phyloP scores from a whole-genome alignment of 2,329 filamentous ascomycete species.

The Ascochyta viciae-villosae region DNA sequence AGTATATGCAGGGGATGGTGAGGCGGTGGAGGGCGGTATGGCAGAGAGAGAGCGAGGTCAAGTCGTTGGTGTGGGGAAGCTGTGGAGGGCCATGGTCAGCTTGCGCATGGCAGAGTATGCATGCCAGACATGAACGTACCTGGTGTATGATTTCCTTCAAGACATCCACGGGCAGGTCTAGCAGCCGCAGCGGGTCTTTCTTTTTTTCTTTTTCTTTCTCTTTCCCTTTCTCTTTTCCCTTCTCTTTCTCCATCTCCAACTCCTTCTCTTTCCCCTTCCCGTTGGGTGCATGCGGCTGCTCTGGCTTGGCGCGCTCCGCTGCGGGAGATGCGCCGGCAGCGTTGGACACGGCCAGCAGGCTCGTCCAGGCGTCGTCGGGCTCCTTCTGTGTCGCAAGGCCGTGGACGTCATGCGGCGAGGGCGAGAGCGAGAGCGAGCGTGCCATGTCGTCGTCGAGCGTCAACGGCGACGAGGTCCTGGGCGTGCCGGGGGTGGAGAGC shows the following conservation, averaged over 20 bases:
- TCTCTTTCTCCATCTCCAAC: too few relatives aligned
- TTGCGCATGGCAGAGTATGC: neutral
- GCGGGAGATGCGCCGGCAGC: conserved; percentile 18
- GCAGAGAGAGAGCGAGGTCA: conserved; percentile 78
- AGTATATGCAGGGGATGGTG: conserved; percentile 80
- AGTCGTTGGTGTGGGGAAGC: conserved; percentile 82
- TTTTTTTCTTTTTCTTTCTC: too few relatives aligned
- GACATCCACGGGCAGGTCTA: conserved; percentile 80
- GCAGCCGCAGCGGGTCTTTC: conserved; percentile 63
- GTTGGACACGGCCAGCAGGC: conserved; percentile 9
- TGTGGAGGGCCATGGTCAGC: conserved; percentile 46
- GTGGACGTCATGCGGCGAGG: conserved; percentile 33
- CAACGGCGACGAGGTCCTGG: conserved; percentile 39
- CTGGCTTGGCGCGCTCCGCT: conserved; percentile 22
- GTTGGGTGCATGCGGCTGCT: conserved; percentile 52
- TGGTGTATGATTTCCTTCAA: conserved; percentile 81
- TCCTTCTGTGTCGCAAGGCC: conserved; percentile 20
- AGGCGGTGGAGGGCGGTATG: conserved; percentile 79
- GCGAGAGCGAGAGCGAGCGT: conserved; percentile 27
- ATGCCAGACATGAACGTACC: conserved; percentile 53
- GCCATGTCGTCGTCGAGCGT: conserved; percentile 33
- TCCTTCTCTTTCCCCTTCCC: conserved; percentile 49
- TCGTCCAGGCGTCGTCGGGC: conserved; percentile 21
- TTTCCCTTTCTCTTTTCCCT: too few relatives aligned
- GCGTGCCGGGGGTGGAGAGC: conserved; percentile 36